Conservation (phyloP, 352 stramenopile genomes). For the Phytophthora melonis region DNA sequence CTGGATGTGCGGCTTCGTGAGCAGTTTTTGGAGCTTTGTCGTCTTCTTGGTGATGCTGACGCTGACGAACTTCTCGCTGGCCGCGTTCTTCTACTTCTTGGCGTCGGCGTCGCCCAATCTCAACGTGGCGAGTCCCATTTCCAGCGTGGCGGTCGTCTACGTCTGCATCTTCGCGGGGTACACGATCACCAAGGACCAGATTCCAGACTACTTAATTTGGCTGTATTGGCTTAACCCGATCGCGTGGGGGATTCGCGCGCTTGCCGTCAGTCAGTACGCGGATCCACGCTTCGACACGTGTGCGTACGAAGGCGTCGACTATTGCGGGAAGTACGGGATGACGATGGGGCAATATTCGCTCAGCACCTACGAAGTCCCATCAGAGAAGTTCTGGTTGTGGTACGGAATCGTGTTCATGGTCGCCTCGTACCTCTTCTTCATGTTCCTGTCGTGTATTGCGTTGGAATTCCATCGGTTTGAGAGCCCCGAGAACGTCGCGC, state of each 20-base stretch:
- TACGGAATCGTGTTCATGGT: constrained; percentile 34
- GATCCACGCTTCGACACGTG: constrained; percentile 27
- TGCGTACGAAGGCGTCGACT: constrained; percentile 33
- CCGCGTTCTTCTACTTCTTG: constrained; percentile 42
- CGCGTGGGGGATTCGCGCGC: constrained; percentile 38
- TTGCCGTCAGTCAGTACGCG: constrained; percentile 41
- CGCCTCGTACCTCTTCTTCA: constrained; percentile 22
- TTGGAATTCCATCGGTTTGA: constrained; percentile 24
- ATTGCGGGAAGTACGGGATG: constrained; percentile 33
- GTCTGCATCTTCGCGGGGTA: constrained; percentile 49
- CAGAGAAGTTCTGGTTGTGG: constrained; percentile 34
- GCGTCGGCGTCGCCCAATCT: constrained; percentile 35
- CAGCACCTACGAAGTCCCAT: constrained; percentile 34
- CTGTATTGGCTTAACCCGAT: constrained; percentile 60
- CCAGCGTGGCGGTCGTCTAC: constrained; percentile 40
- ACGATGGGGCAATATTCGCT: constrained; percentile 38
- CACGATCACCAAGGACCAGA: constrained; percentile 36
- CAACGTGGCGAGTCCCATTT: constrained; percentile 48
- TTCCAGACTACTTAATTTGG: constrained; percentile 43
- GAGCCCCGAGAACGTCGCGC: constrained; percentile 19
- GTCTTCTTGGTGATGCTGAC: constrained; percentile 61
- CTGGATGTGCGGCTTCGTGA: constrained; percentile 67
- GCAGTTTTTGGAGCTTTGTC: constrained; percentile 5
- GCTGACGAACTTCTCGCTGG: constrained; percentile 47
- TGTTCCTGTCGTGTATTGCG: constrained; percentile 19